Evolutionary conservation across 176 grass and related monocot species (phyloP).

Genomic region (Guadua angustifolia): DNA sequence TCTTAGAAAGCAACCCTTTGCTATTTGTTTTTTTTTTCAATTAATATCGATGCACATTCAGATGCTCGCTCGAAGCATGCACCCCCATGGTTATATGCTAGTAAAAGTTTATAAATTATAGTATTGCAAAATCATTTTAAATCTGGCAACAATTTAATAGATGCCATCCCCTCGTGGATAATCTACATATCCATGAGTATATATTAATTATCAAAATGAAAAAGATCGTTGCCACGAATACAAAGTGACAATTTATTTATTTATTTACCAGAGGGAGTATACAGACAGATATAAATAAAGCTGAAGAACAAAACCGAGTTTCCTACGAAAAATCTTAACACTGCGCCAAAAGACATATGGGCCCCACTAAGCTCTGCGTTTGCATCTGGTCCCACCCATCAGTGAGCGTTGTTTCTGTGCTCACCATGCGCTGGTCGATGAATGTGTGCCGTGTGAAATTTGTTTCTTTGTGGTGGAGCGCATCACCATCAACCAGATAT

Average conservation of each 20-base stretch:
- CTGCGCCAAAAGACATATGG: background rate
- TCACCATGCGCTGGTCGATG: background rate
- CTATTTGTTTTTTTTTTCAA: background rate
- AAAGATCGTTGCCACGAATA: background rate
- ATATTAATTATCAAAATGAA: too few species aligned
- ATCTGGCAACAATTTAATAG: background rate
- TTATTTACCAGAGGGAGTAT: background rate
- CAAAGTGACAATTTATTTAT: background rate
- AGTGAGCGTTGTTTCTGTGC: background rate
- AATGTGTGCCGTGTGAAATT: slow-evolving; percentile 35
- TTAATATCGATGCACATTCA: background rate
- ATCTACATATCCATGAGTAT: background rate
- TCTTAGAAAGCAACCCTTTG: slow-evolving; percentile 18
- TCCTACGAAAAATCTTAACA: background rate
- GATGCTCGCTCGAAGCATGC: background rate
- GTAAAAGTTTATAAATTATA: background rate
- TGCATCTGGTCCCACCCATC: background rate
- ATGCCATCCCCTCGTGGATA: background rate
- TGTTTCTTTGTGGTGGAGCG: slow-evolving; percentile 49
- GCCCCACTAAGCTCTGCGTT: background rate
- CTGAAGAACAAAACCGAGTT: background rate
- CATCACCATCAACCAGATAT: slow-evolving; percentile 45
- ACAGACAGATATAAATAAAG: background rate
- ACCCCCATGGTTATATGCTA: background rate
- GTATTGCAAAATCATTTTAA: background rate